phyloP scores from a whole-genome alignment of 2,329 filamentous ascomycete genomes.

The Trichoderma pleuroti region DNA sequence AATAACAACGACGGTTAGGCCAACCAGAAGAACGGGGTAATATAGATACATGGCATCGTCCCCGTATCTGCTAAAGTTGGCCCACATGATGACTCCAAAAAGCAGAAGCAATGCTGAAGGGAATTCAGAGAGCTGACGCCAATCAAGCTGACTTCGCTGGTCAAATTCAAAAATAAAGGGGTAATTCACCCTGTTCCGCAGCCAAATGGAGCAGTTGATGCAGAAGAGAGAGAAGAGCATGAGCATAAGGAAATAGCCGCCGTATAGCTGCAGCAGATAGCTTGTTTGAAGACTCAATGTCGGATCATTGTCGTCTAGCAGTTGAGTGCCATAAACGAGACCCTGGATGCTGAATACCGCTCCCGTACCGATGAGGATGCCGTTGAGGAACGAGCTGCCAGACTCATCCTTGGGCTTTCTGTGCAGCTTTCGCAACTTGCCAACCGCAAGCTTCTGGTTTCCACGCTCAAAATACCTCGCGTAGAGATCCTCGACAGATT shows the following conservation, averaged over 20 bases:
- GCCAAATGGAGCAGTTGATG: constrained; percentile 80
- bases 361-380: constrained; percentile 65
- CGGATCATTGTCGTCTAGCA: constrained; percentile 50
- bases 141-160: constrained; percentile 78
- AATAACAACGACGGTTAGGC: constrained; percentile 62
- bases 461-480: constrained; percentile 91
- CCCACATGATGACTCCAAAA: constrained; percentile 77
- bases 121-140: constrained; percentile 82
- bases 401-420: constrained; percentile 56
- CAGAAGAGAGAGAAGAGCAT: constrained; percentile 81
- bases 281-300: constrained; percentile 51
- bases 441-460: constrained; percentile 85
- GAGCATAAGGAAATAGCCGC: constrained; percentile 82
- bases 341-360: constrained; percentile 64
- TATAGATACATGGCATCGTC: constrained; percentile 70
- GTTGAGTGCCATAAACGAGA: constrained; percentile 55
- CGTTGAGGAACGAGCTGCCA: constrained; percentile 56
- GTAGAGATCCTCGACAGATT: constrained; percentile 84
- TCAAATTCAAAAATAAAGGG: constrained; percentile 97
- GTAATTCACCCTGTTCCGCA: constrained; percentile 85
- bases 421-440: constrained; percentile 75
- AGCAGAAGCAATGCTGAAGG: constrained; percentile 79
- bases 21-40: constrained; percentile 79
- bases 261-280: constrained; percentile 86
- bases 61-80: constrained; percentile 76